phyloP scores from a whole-genome alignment of 2,329 filamentous ascomycete species.

The Sphaceloma murrayae region DNA sequence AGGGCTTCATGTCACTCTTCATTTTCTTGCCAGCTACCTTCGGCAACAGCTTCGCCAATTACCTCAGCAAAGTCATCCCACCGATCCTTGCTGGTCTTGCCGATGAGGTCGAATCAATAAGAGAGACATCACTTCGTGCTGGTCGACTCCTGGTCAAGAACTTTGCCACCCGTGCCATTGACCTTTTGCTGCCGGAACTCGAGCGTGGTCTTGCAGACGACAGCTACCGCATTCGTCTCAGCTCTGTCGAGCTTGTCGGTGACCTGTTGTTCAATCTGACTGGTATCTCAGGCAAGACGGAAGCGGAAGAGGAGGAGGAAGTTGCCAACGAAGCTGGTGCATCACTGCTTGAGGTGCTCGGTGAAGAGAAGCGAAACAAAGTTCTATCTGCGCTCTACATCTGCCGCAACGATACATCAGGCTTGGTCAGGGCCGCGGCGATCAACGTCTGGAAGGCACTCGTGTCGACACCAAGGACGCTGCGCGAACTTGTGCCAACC shows the following conservation, averaged over 20 bases:
- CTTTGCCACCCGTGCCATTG: constrained; percentile 89
- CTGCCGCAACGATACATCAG: constrained; percentile 92
- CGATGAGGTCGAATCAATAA: constrained; percentile 91
- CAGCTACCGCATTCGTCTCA: constrained; percentile 93
- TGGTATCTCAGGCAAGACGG: constrained; percentile 72
- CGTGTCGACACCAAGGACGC: constrained; percentile 79
- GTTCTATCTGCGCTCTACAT: constrained; percentile 96
- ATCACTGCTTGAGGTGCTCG: constrained; percentile 87
- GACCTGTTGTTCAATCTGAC: constrained; percentile 97
- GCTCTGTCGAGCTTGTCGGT: constrained; percentile 93
- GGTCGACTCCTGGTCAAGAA: constrained; percentile 95
- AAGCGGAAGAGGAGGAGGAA: constrained; percentile 70
- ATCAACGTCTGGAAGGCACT: constrained; percentile 94
- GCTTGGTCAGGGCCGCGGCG: constrained; percentile 78
- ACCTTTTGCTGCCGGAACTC: constrained; percentile 84
- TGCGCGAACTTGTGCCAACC: constrained; percentile 91
- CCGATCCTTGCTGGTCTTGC: constrained; percentile 89
- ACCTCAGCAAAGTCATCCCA: constrained; percentile 89
- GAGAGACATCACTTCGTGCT: constrained; percentile 89
- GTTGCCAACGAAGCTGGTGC: constrained; percentile 76
- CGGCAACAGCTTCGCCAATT: constrained; percentile 95
- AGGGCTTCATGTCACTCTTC: constrained; percentile 99
- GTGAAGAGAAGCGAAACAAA: constrained; percentile 93
- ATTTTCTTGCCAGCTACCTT: constrained; percentile 99
- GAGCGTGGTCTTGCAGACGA: constrained; percentile 96